These are phyloP conservation scores for Meyerozyma carpophila DNA, from an alignment of 1,139 yeast genomes.

Conservation along the genomic window DNA sequence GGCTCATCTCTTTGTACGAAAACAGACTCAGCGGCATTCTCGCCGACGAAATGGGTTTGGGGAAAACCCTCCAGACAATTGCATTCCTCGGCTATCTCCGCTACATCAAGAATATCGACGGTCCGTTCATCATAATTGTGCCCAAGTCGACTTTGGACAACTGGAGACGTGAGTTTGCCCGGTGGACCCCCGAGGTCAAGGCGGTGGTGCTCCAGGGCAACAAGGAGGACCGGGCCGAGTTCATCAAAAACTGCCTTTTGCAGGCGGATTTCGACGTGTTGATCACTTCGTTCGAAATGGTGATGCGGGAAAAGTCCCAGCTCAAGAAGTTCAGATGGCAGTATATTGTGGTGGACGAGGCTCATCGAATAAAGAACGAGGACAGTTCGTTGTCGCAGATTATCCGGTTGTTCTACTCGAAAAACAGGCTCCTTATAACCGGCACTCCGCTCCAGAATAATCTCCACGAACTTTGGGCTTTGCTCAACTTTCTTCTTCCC, in stretches of 20 bases:
- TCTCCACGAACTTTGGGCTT: constrained; percentile 93
- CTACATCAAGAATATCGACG: constrained; percentile 70
- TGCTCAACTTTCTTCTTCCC: constrained; percentile 82
- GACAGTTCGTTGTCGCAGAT: constrained; percentile 87
- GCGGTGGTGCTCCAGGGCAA: constrained; percentile 83
- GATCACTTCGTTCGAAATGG: constrained; percentile 90
- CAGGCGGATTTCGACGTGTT: constrained; percentile 82
- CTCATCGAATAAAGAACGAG: constrained; percentile 93
- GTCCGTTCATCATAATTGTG: constrained; percentile 88
- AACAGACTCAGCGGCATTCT: constrained; percentile 41
- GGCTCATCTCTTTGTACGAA: constrained; percentile 42
- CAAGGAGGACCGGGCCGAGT: constrained; percentile 64
- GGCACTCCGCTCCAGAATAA: constrained; percentile 97
- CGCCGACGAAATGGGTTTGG: constrained; percentile 50
- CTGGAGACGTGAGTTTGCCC: constrained; percentile 90
- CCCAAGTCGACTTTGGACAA: constrained; percentile 94
- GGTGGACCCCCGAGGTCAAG: constrained; percentile 95
- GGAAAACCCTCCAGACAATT: constrained; percentile 45
- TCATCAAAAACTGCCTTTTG: constrained; percentile 56
- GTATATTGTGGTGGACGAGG: constrained; percentile 91
- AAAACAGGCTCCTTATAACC: constrained; percentile 79
- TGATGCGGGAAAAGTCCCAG: constrained; percentile 76
- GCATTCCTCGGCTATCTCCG: constrained; percentile 79
- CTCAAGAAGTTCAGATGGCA: constrained; percentile 88
- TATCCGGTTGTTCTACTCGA: constrained; percentile 78